phyloP scores from a whole-genome alignment of 805 yeast genomes.

The Monosporozyma solicola region DNA sequence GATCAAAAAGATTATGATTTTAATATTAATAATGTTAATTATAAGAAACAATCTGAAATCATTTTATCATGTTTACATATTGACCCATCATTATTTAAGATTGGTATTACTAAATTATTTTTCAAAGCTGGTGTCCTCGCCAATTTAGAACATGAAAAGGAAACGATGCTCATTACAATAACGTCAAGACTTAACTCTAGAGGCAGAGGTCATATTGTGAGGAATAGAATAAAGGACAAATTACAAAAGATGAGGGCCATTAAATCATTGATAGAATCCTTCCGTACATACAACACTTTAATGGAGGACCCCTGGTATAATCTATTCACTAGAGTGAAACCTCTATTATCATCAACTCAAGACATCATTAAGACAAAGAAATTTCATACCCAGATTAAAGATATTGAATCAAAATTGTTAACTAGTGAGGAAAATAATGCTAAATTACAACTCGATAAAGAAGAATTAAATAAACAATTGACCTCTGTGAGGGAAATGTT shows the following conservation, averaged over 20 bases:
- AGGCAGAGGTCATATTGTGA: conserved; percentile 53
- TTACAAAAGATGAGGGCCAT: conserved; percentile 64
- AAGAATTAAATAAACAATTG: conserved; percentile 24
- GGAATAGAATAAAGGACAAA: conserved; percentile 39
- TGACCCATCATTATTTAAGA: conserved; percentile 72
- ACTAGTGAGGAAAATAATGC: conserved; percentile 29
- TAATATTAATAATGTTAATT: conserved; percentile 26
- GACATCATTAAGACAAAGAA: conserved; percentile 51
- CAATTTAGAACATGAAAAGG: conserved; percentile 70
- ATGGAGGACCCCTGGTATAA: conserved; percentile 70
- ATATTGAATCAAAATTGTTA: conserved; percentile 39
- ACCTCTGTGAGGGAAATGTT: conserved; percentile 27
- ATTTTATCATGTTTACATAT: conserved; percentile 56
- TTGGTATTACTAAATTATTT: conserved; percentile 89
- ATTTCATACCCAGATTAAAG: conserved; percentile 46
- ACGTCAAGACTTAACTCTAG: conserved; percentile 55
- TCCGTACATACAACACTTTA: conserved; percentile 42
- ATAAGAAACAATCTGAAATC: conserved; percentile 60
- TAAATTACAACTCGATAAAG: conserved; percentile 22
- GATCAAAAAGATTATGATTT: conserved; percentile 33
- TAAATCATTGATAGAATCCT: conserved; percentile 53
- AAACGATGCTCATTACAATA: conserved; percentile 45
- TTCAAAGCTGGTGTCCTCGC: conserved; percentile 96
- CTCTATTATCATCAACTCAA: conserved; percentile 57
- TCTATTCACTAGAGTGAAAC: conserved; percentile 61